Evolutionary conservation across 768 basidiomycete species (phyloP).

Genomic region (Antrodiella citrinella): DNA sequence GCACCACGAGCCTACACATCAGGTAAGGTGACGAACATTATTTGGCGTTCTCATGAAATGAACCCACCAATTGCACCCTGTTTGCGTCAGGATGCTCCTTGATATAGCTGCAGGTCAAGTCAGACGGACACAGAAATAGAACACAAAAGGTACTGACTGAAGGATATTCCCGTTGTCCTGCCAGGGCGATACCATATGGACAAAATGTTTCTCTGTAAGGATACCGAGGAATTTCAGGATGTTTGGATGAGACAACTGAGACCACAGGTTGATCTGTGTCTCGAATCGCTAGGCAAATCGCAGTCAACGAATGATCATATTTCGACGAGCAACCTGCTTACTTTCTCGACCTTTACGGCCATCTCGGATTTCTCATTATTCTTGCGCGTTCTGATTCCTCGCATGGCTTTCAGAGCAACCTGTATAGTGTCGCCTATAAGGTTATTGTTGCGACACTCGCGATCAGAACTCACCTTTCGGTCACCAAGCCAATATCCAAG

Average conservation of each 20-base stretch:
- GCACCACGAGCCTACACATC: slow-evolving; percentile 46
- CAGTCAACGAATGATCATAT: neutral
- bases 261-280: slow-evolving; percentile 1
- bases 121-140: too few relatives aligned
- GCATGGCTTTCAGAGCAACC: slow-evolving; percentile 3
- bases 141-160: neutral
- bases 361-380: neutral
- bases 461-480: neutral
- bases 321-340: neutral
- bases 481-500: slow-evolving; percentile 1
- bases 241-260: neutral
- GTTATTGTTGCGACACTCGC: neutral
- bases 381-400: neutral
- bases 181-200: slow-evolving; percentile 5
- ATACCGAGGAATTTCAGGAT: slow-evolving; percentile 4
- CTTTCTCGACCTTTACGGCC: neutral
- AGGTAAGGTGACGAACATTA: too few relatives aligned
- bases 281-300: slow-evolving; percentile 1
- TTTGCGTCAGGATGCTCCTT: neutral
- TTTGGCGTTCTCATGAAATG: too few relatives aligned
- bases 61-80: neutral
- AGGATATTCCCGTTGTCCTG: slow-evolving; percentile 6
- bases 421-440: neutral
- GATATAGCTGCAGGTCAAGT: neutral
- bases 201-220: neutral